Conservation (phyloP, 768 basidiomycete genomes). For the Dioszegia hungarica region DNA sequence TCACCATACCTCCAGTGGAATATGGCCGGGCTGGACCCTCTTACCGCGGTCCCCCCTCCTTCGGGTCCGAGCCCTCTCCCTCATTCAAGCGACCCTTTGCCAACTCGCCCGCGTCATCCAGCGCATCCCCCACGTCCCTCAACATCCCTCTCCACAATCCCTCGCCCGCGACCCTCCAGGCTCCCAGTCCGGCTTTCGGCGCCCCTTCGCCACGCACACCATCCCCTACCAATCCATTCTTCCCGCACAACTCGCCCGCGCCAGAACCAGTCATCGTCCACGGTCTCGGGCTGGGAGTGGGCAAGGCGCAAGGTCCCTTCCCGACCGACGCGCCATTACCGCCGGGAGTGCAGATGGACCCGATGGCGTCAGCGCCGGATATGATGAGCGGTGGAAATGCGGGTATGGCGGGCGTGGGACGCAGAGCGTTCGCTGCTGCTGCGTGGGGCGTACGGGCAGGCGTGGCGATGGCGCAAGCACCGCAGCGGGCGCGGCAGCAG, state of each 20-base stretch:
- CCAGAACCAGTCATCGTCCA: conserved; percentile 8
- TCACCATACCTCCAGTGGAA: conserved; percentile 13
- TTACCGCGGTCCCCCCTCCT: conserved; percentile 1
- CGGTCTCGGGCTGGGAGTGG: conserved; percentile 31
- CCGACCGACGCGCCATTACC: conserved; percentile 24
- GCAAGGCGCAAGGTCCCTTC: conserved; percentile 22
- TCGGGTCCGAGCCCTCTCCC: conserved; percentile 13
- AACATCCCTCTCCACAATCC: conserved; percentile 12
- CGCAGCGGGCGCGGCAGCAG: neutral
- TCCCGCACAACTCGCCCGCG: conserved; percentile 8
- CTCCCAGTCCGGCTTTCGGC: conserved; percentile 9
- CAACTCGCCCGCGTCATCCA: conserved; percentile 15
- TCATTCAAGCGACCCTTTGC: conserved; percentile 24
- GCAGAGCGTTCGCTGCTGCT: conserved; percentile 73
- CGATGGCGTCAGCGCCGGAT: conserved; percentile 20
- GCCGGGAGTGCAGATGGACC: conserved; percentile 15
- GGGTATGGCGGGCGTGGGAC: conserved; percentile 81
- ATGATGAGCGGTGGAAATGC: conserved; percentile 41
- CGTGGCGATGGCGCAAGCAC: conserved; percentile 25
- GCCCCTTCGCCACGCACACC: conserved; percentile 8
- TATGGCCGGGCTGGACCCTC: conserved; percentile 2
- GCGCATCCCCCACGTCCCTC: conserved; percentile 14
- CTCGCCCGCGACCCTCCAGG: conserved; percentile 17
- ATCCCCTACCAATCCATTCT: conserved; percentile 19
- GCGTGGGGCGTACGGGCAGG: conserved; percentile 52